Conservation (phyloP, 352 stramenopile genomes). For the Phytophthora europaea region DNA sequence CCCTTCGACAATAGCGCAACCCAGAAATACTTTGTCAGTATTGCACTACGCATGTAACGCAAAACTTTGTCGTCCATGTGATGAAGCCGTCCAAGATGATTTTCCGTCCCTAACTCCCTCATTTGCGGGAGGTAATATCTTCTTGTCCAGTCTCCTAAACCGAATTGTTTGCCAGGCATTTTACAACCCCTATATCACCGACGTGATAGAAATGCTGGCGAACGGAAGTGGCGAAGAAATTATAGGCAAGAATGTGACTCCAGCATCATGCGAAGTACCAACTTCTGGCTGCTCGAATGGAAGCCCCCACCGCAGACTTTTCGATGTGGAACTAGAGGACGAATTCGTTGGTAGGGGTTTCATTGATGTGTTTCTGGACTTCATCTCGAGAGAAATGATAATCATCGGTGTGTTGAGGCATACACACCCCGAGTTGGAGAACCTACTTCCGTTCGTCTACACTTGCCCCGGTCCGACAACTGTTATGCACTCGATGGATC, state of each 20-base stretch:
- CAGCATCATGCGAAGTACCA: background rate
- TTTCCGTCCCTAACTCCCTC: constrained; percentile 63
- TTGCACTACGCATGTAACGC: constrained; percentile 57
- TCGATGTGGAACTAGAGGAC: constrained; percentile 50
- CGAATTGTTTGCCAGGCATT: constrained; percentile 81
- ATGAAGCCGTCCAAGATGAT: constrained; percentile 55
- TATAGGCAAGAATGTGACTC: background rate
- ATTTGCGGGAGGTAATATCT: constrained; percentile 64
- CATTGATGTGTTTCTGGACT: constrained; percentile 55
- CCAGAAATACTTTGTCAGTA: constrained; percentile 51
- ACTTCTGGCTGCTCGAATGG: background rate
- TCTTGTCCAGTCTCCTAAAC: constrained; percentile 69
- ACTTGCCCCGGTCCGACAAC: constrained; percentile 62
- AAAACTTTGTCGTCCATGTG: constrained; percentile 64
- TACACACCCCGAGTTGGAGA: constrained; percentile 54
- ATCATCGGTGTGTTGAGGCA: constrained; percentile 60
- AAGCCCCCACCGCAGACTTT: constrained; percentile 31
- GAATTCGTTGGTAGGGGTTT: constrained; percentile 54
- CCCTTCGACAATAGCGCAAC: background rate
- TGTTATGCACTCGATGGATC: constrained; percentile 60
- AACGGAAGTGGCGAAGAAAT: constrained; percentile 31
- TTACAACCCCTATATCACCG: constrained; percentile 83
- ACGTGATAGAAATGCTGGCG: constrained; percentile 64
- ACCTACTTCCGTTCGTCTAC: constrained; percentile 72
- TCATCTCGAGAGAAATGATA: constrained; percentile 52